Conservation (phyloP, 2,329 filamentous ascomycete species). For the Diaporthe aspalathi region DNA sequence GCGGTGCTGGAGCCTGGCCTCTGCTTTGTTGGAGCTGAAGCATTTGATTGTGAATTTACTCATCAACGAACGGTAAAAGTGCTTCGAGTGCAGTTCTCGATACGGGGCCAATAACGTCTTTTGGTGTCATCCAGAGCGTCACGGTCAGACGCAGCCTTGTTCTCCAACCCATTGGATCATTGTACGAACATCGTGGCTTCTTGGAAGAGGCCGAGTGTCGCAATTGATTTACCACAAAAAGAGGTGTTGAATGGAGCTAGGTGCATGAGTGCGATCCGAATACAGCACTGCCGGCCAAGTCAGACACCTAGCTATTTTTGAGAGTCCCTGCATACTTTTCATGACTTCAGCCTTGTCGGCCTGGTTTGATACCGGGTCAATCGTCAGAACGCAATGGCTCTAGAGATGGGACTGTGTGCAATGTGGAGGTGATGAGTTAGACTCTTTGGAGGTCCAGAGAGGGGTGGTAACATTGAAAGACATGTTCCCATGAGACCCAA, state of each 20-base stretch:
- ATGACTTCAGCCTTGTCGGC: neutral
- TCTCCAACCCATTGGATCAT: neutral
- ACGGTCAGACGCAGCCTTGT: neutral
- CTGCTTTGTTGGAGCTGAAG: neutral
- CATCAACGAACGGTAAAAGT: neutral
- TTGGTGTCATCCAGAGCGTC: neutral
- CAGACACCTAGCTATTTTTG: neutral
- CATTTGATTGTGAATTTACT: too few relatives aligned
- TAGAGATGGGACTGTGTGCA: neutral
- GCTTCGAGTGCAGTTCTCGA: neutral
- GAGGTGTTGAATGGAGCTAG: neutral
- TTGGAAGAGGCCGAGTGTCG: too few relatives aligned
- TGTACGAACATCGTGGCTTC: neutral
- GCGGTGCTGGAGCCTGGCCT: neutral
- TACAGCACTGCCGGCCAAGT: too few relatives aligned
- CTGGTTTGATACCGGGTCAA: neutral
- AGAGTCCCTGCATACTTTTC: neutral
- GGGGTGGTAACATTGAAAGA: neutral
- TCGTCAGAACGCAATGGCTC: neutral
- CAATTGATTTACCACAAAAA: neutral
- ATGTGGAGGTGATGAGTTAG: neutral
- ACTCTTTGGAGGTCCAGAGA: neutral
- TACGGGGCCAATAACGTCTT: neutral
- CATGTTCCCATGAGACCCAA: neutral
- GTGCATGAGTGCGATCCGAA: neutral